Evolutionary conservation across 805 yeast genomes (phyloP).

Genomic region (Monosporozyma aquatica): DNA sequence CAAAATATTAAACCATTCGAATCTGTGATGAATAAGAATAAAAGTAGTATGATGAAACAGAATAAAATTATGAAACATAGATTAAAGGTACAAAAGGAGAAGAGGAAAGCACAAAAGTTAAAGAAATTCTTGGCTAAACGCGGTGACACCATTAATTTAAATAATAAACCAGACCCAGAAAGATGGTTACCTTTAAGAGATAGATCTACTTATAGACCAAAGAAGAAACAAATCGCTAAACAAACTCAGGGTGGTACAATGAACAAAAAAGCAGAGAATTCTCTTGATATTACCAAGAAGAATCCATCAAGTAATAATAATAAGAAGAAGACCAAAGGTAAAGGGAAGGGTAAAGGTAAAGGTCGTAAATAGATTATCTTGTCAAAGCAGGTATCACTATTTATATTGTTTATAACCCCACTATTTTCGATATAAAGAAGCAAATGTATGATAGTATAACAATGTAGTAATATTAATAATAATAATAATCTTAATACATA

Average conservation of each 20-base stretch:
- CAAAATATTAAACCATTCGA: conserved; percentile 18
- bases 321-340: conserved; percentile 16
- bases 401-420: too few relatives aligned
- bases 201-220: conserved; percentile 73
- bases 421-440: too few relatives aligned
- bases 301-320: conserved; percentile 4
- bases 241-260: conserved; percentile 61
- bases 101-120: conserved; percentile 16
- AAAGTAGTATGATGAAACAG: not conserved
- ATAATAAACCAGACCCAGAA: conserved; percentile 46
- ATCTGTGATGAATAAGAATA: conserved; percentile 4
- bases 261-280: conserved; percentile 29
- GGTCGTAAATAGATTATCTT: conserved; percentile 6
- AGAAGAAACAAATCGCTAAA: conserved; percentile 43
- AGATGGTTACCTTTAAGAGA: conserved; percentile 90
- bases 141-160: conserved; percentile 16
- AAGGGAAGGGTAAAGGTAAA: conserved; percentile 10
- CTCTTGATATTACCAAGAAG: conserved; percentile 22
- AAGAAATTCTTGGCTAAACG: conserved; percentile 27
- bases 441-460: too few relatives aligned
- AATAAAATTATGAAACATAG: conserved; percentile 25
- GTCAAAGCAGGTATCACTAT: not conserved
- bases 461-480: conserved; percentile 3
- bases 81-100: conserved; percentile 17
- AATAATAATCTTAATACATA: too few relatives aligned